Base-by-base conservation (phyloP, 2,329 filamentous ascomycete species). In the Sclerotiophoma versabilis region DNA sequence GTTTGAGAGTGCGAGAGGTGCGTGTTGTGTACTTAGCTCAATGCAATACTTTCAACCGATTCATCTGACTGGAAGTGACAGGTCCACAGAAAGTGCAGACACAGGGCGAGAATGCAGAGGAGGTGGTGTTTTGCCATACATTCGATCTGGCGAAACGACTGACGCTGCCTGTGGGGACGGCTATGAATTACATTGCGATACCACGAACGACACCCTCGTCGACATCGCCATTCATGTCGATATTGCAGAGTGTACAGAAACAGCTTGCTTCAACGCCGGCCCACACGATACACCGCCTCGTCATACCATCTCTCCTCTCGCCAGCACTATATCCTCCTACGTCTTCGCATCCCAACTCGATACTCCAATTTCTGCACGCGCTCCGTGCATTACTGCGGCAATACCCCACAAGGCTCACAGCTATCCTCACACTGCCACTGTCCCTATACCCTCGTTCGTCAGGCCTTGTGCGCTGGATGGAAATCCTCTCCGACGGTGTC, bases 281-380 rank as follows among this genome's bases (percentile, higher is more conserved):
- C 1, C 81, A 82, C 8, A 84, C 81, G 2, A 79, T 95, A 25
- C 93, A 98, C 72, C 87, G 95, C 39, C 80, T 98, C 30, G 79
- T 97, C 38, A 81, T 98, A n/a, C 93, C 95, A 0, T 88, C 84
- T 49, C 81, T 98, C 9, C 84, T 98, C 20, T 95, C 91, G 3
- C 93, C 95, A n/a, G 88, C 90, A 1, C 74, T 93, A 12, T 98
- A 97, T 69, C 84, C 89, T 20, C 81, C 89, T 2, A 80, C 84
- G 22, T 81, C 87, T 38, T 87, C 85, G 60, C 83, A 83, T n/a
- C 92, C 93, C 0, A 79, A 87, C 25, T 82, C 89, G 65, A 78
- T 96, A 20, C 79, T 98, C 25, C 87, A 87, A 58, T 96, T 98
- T 70, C 77, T 98, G 4, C 92, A 96, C 65, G 82, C 83, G 2